Conservation (phyloP, 257 asterid species). For the Solanum habrochaites region DNA sequence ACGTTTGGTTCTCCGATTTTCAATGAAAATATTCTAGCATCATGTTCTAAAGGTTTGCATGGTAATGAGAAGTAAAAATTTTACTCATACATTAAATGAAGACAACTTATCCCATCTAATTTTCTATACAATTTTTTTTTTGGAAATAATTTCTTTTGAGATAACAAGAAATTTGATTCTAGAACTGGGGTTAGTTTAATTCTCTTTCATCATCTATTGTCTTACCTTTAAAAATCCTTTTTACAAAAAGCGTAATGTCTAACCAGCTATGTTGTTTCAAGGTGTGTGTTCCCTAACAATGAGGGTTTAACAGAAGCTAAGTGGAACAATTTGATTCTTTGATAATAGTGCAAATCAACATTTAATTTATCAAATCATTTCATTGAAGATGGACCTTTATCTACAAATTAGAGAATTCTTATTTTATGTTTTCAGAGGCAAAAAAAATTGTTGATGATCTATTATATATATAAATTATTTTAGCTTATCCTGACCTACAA, state of each 20-base stretch:
- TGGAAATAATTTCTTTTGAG: not conserved
- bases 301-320: not conserved
- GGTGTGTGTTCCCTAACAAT: not conserved
- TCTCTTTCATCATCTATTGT: not conserved
- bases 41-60: constrained; percentile 81
- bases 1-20: constrained; percentile 51
- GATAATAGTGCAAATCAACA: not conserved
- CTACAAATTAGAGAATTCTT: not conserved
- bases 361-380: not conserved
- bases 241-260: not conserved
- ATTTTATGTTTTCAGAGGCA: not conserved
- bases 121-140: not conserved
- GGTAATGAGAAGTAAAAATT: constrained; percentile 76
- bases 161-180: not conserved
- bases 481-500: not conserved
- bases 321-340: not conserved
- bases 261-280: not conserved
- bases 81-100: not conserved
- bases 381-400: not conserved
- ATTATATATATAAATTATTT: not conserved
- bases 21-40: constrained; percentile 57
- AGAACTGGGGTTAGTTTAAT: not conserved
- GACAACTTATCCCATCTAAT: not conserved
- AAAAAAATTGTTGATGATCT: not conserved
- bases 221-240: not conserved